Evolutionary conservation across 1,284 basidiomycete genomes (phyloP), one percentile per base, ranked within the genome.

Genomic region (Phlebopus sp.): DNA sequence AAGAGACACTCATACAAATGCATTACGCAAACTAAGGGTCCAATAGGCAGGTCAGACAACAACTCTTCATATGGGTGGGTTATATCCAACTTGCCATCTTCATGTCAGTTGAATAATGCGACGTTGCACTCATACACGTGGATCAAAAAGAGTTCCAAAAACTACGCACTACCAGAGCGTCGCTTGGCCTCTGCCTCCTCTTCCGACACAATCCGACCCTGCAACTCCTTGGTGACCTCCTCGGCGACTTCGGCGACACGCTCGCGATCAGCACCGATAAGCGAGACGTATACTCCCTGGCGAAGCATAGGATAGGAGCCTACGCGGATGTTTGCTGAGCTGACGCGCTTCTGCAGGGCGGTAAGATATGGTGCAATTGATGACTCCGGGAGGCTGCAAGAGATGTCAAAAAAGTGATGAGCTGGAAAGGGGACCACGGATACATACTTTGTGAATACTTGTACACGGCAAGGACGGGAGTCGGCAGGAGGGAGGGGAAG

Each of bases 361-460:
- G 88, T 86, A 27, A 97, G 77, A 69, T 86, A 96, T 0, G 95
- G 93, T 2, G 92, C 90, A 49, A 97, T 97, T 50, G 81, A 82
- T 2, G 88, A 92, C 71, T 97, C 95, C 0, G 90, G 84, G 35
- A 84, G 74, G 25, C 90, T 92, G 18, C 29, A 32, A 31, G 47
- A 35, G 17, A 45, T 53, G 15, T 44, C 41, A 19, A 50, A 39
- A 44, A 42, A 36, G 34, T 6, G 8, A 3, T n/a, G 34, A 15
- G n/a, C 37, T 19, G 19, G 5, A 9, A 29, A 2, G 6, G 14
- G 18, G 42, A 21, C 9, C 27, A 36, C 14, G 21, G 18, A 14
- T 46, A 70, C 84, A 51, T 63, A 90, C 87, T 74, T 69, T 10
- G 90, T 92, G 63, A 84, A 90, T 13, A 93, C 77, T 59, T 92